A percentile compares a stretch with the other conserved stretches of the same genome.
phyloP scores from a whole-genome alignment of 2,329 filamentous ascomycete genomes.

The Alternaria infectoria region DNA sequence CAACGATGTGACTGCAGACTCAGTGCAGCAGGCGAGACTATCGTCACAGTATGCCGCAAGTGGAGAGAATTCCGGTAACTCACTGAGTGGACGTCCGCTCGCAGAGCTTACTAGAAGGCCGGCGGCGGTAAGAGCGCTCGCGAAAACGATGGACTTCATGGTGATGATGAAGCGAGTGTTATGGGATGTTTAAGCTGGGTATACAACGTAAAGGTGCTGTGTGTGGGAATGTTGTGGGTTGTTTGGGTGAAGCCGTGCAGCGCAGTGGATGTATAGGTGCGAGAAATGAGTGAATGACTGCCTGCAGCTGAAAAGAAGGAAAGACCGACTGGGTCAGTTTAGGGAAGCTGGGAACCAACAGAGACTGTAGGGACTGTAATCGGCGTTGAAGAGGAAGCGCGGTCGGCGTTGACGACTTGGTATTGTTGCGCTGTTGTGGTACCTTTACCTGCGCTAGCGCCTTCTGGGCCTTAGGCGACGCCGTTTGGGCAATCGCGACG shows the following conservation, averaged over 20 bases:
- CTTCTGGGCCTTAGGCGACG: constrained; percentile 19
- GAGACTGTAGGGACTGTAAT: constrained; percentile 26
- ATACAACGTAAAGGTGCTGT: constrained; percentile 26
- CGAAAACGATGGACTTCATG: constrained; percentile 56
- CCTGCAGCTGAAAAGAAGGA: constrained; percentile 31
- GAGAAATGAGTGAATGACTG: constrained; percentile 33
- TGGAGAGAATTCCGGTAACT: constrained; percentile 4
- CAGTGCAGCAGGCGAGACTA: not conserved
- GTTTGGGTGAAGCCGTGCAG: constrained; percentile 1
- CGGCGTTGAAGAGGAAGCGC: constrained; percentile 16
- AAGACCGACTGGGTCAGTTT: constrained; percentile 22
- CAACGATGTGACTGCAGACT: not conserved
- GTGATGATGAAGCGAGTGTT: constrained; percentile 37
- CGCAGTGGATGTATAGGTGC: constrained; percentile 7
- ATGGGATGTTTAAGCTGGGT: constrained; percentile 33
- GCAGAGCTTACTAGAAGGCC: constrained; percentile 52
- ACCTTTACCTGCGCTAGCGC: constrained; percentile 14
- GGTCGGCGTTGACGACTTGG: constrained; percentile 17
- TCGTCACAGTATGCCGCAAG: not conserved
- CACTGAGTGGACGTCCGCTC: constrained; percentile 52
- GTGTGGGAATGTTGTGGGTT: constrained; percentile 9
- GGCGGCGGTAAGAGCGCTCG: constrained; percentile 39
- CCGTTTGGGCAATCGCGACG: constrained; percentile 18
- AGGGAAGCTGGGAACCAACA: constrained; percentile 21
- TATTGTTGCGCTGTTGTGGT: constrained; percentile 19